These are phyloP conservation scores for Fremontodendron californicum DNA, from an alignment of 345 rosid genomes.

Conservation along the genomic window DNA sequence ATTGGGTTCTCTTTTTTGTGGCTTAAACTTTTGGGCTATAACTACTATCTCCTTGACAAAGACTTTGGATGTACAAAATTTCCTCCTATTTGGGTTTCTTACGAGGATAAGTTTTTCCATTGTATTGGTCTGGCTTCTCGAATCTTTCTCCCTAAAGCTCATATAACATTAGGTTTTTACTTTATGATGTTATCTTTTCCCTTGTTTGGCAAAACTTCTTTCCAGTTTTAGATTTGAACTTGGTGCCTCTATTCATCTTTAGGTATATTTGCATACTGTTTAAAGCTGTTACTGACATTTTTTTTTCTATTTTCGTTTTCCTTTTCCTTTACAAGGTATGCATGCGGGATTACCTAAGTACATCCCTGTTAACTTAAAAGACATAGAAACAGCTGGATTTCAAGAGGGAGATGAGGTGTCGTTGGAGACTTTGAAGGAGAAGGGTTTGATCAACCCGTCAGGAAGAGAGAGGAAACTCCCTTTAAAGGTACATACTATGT, in stretches of 20 bases:
- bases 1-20: no score
- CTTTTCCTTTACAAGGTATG: constrained; percentile 54
- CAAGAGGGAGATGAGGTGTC: constrained; percentile 94
- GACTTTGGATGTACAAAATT: no score
- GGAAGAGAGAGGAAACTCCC: constrained; percentile 96
- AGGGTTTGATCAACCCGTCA: constrained; percentile 87
- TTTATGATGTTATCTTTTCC: not conserved
- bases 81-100: not conserved
- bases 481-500: constrained; percentile 51
- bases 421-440: constrained; percentile 70
- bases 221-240: not conserved
- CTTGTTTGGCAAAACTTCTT: not conserved
- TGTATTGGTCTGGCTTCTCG: not conserved
- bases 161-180: not conserved
- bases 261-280: not conserved
- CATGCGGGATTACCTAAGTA: constrained; percentile 74
- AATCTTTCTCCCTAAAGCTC: not conserved
- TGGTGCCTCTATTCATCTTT: not conserved
- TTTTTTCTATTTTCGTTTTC: not conserved
- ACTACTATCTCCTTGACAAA: no score
- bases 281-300: constrained; percentile 13
- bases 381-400: constrained; percentile 74
- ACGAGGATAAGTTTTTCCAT: not conserved
- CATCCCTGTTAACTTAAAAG: constrained; percentile 67
- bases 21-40: no score